Conservation (phyloP, 2,329 filamentous ascomycete species). For the Fusarium sp. region DNA sequence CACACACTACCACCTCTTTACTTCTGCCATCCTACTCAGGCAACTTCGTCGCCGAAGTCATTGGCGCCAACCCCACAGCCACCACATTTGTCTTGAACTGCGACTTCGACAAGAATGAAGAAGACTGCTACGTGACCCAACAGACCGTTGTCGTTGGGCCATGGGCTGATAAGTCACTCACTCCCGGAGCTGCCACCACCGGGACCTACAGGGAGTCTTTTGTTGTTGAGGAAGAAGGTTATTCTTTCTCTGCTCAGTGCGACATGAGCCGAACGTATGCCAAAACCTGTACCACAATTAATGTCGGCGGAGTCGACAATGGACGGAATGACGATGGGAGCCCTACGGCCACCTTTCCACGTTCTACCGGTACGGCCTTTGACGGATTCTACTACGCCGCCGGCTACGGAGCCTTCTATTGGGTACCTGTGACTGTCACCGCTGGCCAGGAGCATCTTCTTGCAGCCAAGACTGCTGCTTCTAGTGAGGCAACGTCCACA, state of each 20-base stretch:
- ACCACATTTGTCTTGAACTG: conserved; percentile 11
- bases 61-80: not conserved
- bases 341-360: not conserved
- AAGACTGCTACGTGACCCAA: not conserved
- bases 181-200: not conserved
- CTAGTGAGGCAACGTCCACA: not conserved
- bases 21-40: not conserved
- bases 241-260: not conserved
- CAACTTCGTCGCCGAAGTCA: not conserved
- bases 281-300: not conserved
- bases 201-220: not conserved
- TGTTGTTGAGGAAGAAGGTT: not conserved
- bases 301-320: rapidly evolving
- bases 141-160: not conserved
- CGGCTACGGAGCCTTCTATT: conserved; percentile 1
- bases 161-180: conserved; percentile 4
- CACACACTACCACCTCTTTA: not conserved
- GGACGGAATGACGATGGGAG: rapidly evolving
- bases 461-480: not conserved
- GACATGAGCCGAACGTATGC: conserved; percentile 1
- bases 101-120: not conserved
- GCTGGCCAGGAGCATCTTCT: conserved; percentile 2
- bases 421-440: not conserved
- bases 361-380: not conserved
- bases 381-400: not conserved